phyloP scores from a whole-genome alignment of 306 rosid genomes.

The Sphenostylis stenocarpa region DNA sequence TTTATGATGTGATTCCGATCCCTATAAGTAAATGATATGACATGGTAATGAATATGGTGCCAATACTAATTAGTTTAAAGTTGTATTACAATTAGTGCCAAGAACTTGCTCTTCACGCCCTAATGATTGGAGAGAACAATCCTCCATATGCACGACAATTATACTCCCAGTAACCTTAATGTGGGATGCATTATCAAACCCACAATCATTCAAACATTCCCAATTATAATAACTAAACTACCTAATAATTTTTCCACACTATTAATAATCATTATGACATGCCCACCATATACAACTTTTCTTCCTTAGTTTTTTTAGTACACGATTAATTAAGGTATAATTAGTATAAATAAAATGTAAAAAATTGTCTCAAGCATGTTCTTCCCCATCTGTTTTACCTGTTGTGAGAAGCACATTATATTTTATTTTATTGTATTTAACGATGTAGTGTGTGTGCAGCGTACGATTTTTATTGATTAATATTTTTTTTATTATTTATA shows the following conservation, averaged over 20 bases:
- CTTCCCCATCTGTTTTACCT: too few relatives aligned
- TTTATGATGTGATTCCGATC: constrained; percentile 25
- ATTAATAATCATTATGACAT: constrained; percentile 7
- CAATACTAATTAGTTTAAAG: constrained; percentile 14
- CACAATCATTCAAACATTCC: constrained; percentile 7
- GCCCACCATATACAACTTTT: constrained; percentile 7
- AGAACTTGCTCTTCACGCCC: constrained; percentile 36
- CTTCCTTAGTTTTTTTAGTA: background rate
- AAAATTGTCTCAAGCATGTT: too few relatives aligned
- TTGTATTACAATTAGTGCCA: background rate
- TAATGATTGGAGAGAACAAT: constrained; percentile 28
- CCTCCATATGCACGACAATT: constrained; percentile 36
- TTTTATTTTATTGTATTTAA: background rate
- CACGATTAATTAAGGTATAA: background rate
- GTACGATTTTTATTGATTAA: background rate
- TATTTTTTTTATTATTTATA: background rate
- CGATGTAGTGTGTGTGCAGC: constrained; percentile 20
- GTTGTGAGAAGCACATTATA: background rate
- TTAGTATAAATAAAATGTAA: background rate
- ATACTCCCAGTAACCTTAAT: background rate
- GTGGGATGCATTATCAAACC: constrained; percentile 31
- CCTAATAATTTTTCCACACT: background rate
- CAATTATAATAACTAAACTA: background rate
- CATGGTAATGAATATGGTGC: constrained; percentile 34
- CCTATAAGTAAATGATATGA: constrained; percentile 30